Evolutionary conservation across 306 rosid genomes (phyloP).

Genomic region (Benincasa hispida): DNA sequence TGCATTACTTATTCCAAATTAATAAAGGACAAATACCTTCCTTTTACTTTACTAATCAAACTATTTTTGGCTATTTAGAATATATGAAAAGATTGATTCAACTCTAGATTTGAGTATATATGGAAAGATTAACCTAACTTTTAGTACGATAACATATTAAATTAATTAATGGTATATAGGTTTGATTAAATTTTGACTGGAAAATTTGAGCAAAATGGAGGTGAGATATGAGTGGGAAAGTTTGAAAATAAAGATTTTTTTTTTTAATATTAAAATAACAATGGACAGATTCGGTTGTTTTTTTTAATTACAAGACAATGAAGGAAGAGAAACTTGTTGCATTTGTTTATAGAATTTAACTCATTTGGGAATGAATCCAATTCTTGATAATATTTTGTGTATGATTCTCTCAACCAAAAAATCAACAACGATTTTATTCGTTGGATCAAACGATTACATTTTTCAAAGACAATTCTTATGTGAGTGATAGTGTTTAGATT

Average conservation of each 20-base stretch:
- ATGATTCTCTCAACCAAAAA: not conserved
- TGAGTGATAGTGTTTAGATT: too few species aligned
- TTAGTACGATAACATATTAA: not conserved
- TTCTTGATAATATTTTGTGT: not conserved
- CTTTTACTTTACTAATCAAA: not conserved
- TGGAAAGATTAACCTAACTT: not conserved
- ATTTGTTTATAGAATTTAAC: too few species aligned
- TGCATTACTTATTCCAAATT: not conserved
- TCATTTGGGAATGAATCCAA: not conserved
- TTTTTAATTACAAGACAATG: too few species aligned
- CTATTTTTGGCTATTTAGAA: not conserved
- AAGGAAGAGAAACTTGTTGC: too few species aligned
- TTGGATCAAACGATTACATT: not conserved
- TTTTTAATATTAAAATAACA: not conserved
- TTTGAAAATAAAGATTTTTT: not conserved
- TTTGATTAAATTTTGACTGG: not conserved
- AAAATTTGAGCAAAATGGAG: not conserved
- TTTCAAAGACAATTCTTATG: too few species aligned
- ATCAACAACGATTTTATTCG: not conserved
- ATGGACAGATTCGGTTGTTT: too few species aligned
- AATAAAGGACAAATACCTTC: not conserved
- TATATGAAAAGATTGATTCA: not conserved
- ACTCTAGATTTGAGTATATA: not conserved
- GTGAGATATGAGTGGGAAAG: not conserved
- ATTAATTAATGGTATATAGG: not conserved